Evolutionary conservation across 768 basidiomycete species (phyloP).

Genomic region (Infundibulicybe gibba): DNA sequence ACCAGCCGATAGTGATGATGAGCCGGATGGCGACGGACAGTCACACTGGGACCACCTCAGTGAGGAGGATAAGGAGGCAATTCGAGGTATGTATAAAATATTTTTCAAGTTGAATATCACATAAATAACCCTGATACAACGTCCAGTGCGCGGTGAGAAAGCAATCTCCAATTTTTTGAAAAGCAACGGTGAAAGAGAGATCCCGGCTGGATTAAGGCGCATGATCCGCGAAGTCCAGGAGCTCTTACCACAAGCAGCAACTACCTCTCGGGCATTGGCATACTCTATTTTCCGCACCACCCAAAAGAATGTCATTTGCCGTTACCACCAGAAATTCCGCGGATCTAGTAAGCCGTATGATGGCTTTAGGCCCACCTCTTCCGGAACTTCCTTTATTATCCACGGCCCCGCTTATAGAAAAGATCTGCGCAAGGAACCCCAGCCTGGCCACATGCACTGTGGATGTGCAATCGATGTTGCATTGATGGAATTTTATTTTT

Average conservation of each 20-base stretch:
- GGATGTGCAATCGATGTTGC: neutral
- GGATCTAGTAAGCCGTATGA: neutral
- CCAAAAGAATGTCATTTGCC: neutral
- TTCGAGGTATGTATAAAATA: too few species aligned
- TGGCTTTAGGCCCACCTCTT: neutral
- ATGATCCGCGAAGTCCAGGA: neutral
- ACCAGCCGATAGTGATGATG: too few species aligned
- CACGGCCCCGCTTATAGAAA: neutral
- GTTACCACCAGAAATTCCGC: neutral
- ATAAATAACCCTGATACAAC: too few species aligned
- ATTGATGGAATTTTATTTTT: neutral
- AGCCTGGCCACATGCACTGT: neutral
- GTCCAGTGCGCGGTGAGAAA: too few species aligned
- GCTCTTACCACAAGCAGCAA: neutral
- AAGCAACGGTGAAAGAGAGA: neutral
- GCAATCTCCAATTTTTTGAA: neutral
- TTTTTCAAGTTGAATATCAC: too few species aligned
- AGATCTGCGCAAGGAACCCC: neutral
- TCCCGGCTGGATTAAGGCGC: neutral
- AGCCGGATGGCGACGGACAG: too few species aligned
- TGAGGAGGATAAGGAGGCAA: too few species aligned
- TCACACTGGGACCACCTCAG: too few species aligned
- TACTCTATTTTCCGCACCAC: neutral
- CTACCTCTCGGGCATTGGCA: neutral
- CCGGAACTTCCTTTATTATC: neutral